A percentile compares a stretch with the other conserved stretches of the same genome.
Evolutionary conservation across 129 eudicot species (phyloP).

Genomic region (Escallonia rubra): DNA sequence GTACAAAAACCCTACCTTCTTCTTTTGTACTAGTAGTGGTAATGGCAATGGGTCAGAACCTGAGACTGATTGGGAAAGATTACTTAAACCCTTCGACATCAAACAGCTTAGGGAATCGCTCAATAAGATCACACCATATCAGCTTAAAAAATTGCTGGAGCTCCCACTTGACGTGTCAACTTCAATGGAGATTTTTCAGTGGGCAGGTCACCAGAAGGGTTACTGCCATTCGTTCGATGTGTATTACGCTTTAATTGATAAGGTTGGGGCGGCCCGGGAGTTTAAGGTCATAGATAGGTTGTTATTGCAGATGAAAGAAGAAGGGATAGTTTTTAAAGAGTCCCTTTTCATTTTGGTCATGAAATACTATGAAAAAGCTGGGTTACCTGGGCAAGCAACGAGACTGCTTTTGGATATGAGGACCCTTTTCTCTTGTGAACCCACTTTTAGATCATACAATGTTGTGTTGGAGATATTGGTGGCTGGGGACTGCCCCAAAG

Average conservation of each 20-base stretch:
- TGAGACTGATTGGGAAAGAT: constrained; percentile 72
- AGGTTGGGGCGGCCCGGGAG: constrained; percentile 49
- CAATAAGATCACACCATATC: constrained; percentile 54
- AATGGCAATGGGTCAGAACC: constrained; percentile 26
- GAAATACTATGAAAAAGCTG: constrained; percentile 72
- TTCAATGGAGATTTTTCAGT: constrained; percentile 64
- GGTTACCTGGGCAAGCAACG: constrained; percentile 89
- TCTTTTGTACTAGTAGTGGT: constrained; percentile 25
- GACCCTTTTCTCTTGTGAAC: constrained; percentile 50
- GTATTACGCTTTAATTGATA: constrained; percentile 69
- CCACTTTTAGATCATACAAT: constrained; percentile 65
- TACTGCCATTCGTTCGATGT: constrained; percentile 79
- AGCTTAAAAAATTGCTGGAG: constrained; percentile 65
- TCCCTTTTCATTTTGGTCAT: constrained; percentile 64
- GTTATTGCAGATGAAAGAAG: constrained; percentile 79
- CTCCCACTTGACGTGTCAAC: constrained; percentile 76
- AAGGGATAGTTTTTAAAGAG: constrained; percentile 63
- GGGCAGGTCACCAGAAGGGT: constrained; percentile 71
- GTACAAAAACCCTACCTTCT: constrained; percentile 10
- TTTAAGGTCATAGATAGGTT: constrained; percentile 68
- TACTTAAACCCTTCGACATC: constrained; percentile 80
- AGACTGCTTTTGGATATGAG: constrained; percentile 86
- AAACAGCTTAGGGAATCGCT: constrained; percentile 63
- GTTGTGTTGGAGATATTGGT: constrained; percentile 70
- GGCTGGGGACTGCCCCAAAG: constrained; percentile 63